Percentiles rank a stretch among this genome's conserved stretches.
Conservation (phyloP, 192 early-diverging fungal genomes). For the Coemansia sp. region DNA sequence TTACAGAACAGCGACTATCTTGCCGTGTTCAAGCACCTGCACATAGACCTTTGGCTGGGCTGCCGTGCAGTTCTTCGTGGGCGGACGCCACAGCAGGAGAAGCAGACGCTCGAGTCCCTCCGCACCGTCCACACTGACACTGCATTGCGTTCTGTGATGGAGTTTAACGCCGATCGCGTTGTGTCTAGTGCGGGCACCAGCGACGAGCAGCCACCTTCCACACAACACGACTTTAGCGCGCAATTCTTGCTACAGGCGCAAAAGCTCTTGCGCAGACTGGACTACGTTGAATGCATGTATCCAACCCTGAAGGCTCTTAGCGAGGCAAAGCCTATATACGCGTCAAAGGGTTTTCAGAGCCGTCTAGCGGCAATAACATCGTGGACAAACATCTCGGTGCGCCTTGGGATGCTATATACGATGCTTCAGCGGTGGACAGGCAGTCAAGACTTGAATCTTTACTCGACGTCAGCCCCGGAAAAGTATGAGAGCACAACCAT, state of each 20-base stretch:
- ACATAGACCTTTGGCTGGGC: conserved; percentile 73
- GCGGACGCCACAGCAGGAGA: conserved; percentile 65
- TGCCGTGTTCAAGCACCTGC: conserved; percentile 54
- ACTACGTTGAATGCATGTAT: conserved; percentile 78
- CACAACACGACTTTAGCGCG: conserved; percentile 30
- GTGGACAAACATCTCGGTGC: conserved; percentile 74
- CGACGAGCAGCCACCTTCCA: background rate
- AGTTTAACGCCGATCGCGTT: conserved; percentile 60
- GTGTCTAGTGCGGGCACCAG: background rate
- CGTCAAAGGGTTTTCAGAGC: conserved; percentile 65
- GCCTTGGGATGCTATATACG: conserved; percentile 69
- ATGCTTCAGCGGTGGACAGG: conserved; percentile 86
- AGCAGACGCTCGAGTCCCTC: conserved; percentile 65
- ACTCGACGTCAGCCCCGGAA: conserved; percentile 18
- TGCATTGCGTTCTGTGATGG: conserved; percentile 60
- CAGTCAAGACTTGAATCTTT: conserved; percentile 53
- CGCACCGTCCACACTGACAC: conserved; percentile 49
- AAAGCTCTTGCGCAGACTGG: conserved; percentile 73
- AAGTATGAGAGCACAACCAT: conserved; percentile 27
- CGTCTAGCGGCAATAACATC: conserved; percentile 74
- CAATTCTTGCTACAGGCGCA: conserved; percentile 63
- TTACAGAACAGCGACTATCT: conserved; percentile 42
- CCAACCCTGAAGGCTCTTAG: conserved; percentile 66
- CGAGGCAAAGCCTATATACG: conserved; percentile 69
- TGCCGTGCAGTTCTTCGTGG: conserved; percentile 68